Conservation (phyloP, 768 basidiomycete genomes). For the Trametes punicea region DNA sequence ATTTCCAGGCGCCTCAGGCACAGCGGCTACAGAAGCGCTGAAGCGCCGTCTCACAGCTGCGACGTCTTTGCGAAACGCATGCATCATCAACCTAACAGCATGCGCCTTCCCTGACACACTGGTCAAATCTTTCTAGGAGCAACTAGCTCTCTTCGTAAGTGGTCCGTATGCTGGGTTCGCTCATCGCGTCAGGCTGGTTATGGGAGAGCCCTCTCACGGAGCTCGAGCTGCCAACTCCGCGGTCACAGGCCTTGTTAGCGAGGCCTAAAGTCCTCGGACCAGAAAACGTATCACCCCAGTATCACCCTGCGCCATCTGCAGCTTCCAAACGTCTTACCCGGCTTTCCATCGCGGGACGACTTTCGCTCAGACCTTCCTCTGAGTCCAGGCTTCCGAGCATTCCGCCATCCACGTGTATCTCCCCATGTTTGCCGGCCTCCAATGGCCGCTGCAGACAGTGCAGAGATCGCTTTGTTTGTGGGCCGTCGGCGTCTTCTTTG, state of each 20-base stretch:
- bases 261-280: conserved; percentile 19
- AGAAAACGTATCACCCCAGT: not conserved
- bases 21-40: no score
- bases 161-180: no score
- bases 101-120: no score
- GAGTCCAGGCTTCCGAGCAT: not conserved
- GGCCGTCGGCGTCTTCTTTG: not conserved
- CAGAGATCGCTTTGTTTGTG: not conserved
- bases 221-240: conserved; percentile 9
- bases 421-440: conserved; percentile 6
- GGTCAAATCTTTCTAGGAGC: no score
- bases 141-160: no score
- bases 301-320: no score
- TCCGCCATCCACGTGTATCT: not conserved
- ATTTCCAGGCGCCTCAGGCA: no score
- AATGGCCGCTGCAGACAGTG: no score
- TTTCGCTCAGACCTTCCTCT: not conserved
- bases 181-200: not conserved
- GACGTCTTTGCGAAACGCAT: no score
- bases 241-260: conserved; percentile 4
- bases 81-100: no score
- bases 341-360: not conserved
- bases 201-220: not conserved
- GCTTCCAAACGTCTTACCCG: conserved; percentile 1
- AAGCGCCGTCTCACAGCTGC: no score